These are phyloP conservation scores for Orbilia quercus DNA, from an alignment of 2,329 filamentous ascomycete genomes.

Conservation along the genomic window DNA sequence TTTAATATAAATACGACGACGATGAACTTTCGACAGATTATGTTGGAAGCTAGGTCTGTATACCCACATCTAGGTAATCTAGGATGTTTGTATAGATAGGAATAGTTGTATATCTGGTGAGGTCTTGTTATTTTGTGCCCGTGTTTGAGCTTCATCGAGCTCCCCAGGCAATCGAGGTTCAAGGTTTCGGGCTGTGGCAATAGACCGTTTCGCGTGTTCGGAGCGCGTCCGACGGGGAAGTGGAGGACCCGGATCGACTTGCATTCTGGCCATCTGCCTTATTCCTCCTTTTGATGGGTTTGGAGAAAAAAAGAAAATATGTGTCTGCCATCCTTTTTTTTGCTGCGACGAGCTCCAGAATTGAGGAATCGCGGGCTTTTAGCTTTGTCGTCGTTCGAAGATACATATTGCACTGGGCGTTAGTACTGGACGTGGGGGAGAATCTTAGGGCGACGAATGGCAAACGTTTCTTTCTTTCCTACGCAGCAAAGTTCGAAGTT, in stretches of 20 bases:
- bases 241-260: conserved; percentile 29
- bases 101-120: background rate
- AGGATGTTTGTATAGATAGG: too few relatives aligned
- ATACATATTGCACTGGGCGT: conserved; percentile 28
- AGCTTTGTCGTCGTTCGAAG: background rate
- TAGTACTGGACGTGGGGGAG: background rate
- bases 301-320: conserved; percentile 3
- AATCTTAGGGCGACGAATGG: background rate
- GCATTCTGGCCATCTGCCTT: conserved; percentile 34
- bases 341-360: conserved; percentile 47
- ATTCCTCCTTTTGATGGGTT: conserved; percentile 11
- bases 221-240: conserved; percentile 42
- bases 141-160: background rate
- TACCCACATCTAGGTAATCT: too few relatives aligned
- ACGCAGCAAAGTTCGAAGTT: background rate
- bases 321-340: conserved; percentile 5
- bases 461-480: background rate
- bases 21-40: too few relatives aligned
- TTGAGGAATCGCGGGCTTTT: background rate
- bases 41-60: too few relatives aligned
- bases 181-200: conserved; percentile 15
- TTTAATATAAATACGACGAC: conserved; percentile 1
- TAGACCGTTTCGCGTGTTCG: conserved; percentile 46
- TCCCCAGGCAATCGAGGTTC: background rate
- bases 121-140: background rate